Evolutionary conservation across 1,284 basidiomycete genomes (phyloP), one percentile per base, ranked within the genome.

Genomic region (Golubevia sp.): DNA sequence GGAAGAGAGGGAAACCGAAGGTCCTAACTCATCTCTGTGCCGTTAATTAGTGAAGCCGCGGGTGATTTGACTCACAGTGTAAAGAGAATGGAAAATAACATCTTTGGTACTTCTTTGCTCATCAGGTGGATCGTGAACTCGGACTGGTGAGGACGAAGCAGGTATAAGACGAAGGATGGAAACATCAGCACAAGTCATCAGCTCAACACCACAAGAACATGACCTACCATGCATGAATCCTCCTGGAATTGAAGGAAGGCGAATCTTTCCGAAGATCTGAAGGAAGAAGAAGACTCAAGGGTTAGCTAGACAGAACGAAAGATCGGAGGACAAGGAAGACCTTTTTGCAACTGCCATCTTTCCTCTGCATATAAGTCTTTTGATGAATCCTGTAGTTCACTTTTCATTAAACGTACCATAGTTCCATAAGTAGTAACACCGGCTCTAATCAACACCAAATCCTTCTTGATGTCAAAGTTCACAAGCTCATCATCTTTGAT

Each of bases 381-480:
- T n/a, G n/a, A n/a, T n/a, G n/a, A n/a, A n/a, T n/a, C n/a, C n/a
- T n/a, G n/a, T n/a, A n/a, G n/a, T n/a, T n/a, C n/a, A n/a, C n/a
- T n/a, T n/a, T n/a, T n/a, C n/a, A n/a, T n/a, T n/a, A n/a, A n/a
- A 58, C 57, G 48, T 44, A 58, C 57, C 13, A 58, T 58, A 21
- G 53, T 52, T 20, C 57, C 57, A 25, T 58, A 58, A 7, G 25
- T 49, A 15, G 53, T 52, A n/a, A 52, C 38, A n/a, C 57, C 57
- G 13, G 57, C 57, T 6, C 57, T 34, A 48, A 49, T 49, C 18
- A 49, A 49, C 7, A 58, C 57, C n/a, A 58, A n/a, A 25, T 58
- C 57, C 34, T 49, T 48, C 57, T 49, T 52, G 15, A 52, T 44
- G n/a, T 15, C 7, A 18, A 24, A 58, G 6, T 20, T 30, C 0